Base-by-base conservation (phyloP, 1,139 yeast species). In the Yamadazyma diospyri region DNA sequence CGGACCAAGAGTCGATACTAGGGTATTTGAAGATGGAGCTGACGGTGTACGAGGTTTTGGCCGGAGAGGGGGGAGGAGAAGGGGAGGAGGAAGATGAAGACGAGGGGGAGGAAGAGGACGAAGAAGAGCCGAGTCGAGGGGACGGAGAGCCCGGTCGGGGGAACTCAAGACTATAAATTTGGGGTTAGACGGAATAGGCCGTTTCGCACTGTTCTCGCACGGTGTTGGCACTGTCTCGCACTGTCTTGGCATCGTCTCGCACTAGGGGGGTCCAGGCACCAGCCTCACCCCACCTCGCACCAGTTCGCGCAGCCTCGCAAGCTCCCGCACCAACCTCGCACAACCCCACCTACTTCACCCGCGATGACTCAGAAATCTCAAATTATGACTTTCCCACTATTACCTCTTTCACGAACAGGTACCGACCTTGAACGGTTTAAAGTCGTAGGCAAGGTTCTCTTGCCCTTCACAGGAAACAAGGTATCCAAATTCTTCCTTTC, bases 401-500 rank as follows among this genome's bases (percentile, higher is more conserved):
- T 72, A 35, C 77, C 78, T 11, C 40, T 53, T 25, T 46, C 57
- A 16, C 45, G 53, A 15, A 35, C 40, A 6, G 48, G 49, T 14
- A 39, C 44, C 15, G 53, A 49, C 23, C 42, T 64, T 18, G 46
- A 49, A 6, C 48, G 51, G 16, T 49, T 65, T 30, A 45, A 71
- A 13, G 57, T 69, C 2, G 58, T 61, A 6, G 74, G 76, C 9
- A 63, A 65, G 36, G 41, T 61, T 8, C 53, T 69, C 29, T 39
- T 69, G 10, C 65, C 74, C 1, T 46, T 53, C 25, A 47, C 45
- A 16, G 48, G 55, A 5, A 47, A 60, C 17, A 42, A 52, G 27
- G 41, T 53, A 12, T 46, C 60, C 8, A 63, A 69, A 41, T 69
- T 67, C 44, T 64, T 61, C 34, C 48, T 64, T 29, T 51, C 53